Evolutionary conservation across 2,329 filamentous ascomycete species (phyloP).

Genomic region (Trichoderma brevicompactum): DNA sequence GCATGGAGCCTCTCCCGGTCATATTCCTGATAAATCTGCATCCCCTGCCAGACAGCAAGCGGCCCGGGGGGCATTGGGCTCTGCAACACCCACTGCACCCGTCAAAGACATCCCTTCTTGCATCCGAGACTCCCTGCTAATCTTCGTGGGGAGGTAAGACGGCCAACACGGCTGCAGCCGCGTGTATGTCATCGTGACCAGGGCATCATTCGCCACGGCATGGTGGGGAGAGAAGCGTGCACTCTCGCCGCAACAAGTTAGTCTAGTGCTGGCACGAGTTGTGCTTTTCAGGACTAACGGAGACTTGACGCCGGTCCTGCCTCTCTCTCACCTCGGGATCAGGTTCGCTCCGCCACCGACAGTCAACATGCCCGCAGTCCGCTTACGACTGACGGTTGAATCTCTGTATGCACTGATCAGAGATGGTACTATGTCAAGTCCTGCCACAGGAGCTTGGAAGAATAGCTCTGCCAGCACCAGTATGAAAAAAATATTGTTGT

Average conservation of each 20-base stretch:
- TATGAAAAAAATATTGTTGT: neutral
- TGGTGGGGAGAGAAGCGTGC: slow-evolving; percentile 15
- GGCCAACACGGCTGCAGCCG: slow-evolving; percentile 30
- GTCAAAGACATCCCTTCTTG: slow-evolving; percentile 22
- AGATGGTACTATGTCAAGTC: neutral
- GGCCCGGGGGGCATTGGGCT: slow-evolving; percentile 8
- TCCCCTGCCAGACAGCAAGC: slow-evolving; percentile 14
- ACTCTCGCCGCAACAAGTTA: slow-evolving; percentile 17
- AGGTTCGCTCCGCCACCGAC: slow-evolving; percentile 8
- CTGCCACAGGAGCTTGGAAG: neutral
- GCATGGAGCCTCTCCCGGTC: slow-evolving; percentile 4
- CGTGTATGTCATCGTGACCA: slow-evolving; percentile 27
- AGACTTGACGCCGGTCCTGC: neutral
- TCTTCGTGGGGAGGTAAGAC: slow-evolving; percentile 27
- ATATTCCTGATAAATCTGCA: neutral
- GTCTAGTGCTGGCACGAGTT: neutral
- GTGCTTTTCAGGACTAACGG: slow-evolving; percentile 2
- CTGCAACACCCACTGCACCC: slow-evolving; percentile 17
- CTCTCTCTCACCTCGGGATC: slow-evolving; percentile 8
- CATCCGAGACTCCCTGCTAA: slow-evolving; percentile 23
- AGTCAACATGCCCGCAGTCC: neutral
- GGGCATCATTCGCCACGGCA: slow-evolving; percentile 18
- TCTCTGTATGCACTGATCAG: neutral
- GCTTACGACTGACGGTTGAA: neutral
- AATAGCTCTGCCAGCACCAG: neutral